Evolutionary conservation across 2,329 filamentous ascomycete species (phyloP), one percentile per base, ranked within the genome.

Genomic region (Trichoderma aggressivum): DNA sequence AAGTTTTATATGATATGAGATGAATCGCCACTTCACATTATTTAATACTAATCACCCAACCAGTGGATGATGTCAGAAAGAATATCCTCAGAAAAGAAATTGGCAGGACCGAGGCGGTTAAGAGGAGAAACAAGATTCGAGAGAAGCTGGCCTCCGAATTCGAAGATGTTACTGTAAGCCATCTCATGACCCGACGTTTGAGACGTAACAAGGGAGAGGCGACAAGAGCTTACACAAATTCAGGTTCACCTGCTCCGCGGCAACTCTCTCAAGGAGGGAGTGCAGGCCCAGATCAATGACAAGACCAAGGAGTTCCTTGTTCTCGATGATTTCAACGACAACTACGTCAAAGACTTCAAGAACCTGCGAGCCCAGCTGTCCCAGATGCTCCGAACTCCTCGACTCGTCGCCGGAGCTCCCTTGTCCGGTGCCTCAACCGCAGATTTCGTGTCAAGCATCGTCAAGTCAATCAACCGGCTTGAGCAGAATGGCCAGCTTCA

Each of bases 61-160:
- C 4, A 69, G 66, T 61, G 66, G 66, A 69, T n/a, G 66, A 69
- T 53, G 66, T 69, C 56, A 60, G 66, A 21, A 69, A 69, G 16
- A 69, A 69, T 3, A 69, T 69, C 56, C 66, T 69, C 36, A 69
- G 39, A 28, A 69, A 61, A 16, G 66, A 69, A 28, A 69, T 69
- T 43, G 66, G 66, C 55, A 69, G 66, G 56, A 69, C 56, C 26
- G 66, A 69, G 36, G 66, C 66, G 5, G 58, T 69, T 3, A 69
- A 53, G 66, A 69, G 56, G 66, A 60, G 66, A 61, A 69, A 69
- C 39, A 69, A 69, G 66, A 69, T 69, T 16, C 66, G 66, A 50
- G 66, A 69, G 56, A 69, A 69, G 66, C 30, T 69, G 56, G 43
- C 66, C 30, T 58, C 66, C 28, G 66, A 69, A 28, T 69, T 69